These are phyloP conservation scores for Nadsonia commutata DNA, from an alignment of 1,139 yeast species.

Conservation along the genomic window DNA sequence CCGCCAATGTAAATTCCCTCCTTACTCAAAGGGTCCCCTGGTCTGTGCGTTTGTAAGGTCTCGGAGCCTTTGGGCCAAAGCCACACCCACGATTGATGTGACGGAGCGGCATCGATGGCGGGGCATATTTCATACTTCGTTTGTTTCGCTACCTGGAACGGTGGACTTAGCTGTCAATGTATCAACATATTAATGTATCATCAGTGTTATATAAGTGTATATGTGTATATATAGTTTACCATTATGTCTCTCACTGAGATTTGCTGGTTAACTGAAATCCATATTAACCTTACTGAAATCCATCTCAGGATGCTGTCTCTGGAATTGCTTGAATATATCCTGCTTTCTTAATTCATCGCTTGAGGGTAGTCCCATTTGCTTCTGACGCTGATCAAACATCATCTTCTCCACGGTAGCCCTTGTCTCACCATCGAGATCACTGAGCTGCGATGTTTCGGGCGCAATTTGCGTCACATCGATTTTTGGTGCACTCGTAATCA, in stretches of 20 bases:
- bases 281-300: constrained; percentile 22
- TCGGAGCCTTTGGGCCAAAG: no score
- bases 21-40: no score
- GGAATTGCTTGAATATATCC: constrained; percentile 25
- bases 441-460: constrained; percentile 28
- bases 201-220: no score
- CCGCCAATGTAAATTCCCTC: no score
- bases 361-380: constrained; percentile 24
- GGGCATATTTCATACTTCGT: no score
- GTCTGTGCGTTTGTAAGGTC: no score
- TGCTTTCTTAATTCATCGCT: constrained; percentile 26
- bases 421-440: constrained; percentile 30
- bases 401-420: constrained; percentile 32
- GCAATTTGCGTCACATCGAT: constrained; percentile 27
- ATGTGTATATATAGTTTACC: constrained; percentile 1
- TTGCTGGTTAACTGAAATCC: no score
- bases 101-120: no score
- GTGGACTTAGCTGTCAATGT: no score
- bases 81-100: no score
- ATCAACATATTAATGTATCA: no score
- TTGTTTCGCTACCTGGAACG: no score
- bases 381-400: constrained; percentile 33
- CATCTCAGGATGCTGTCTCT: constrained; percentile 30
- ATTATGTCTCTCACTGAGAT: constrained; percentile 2
- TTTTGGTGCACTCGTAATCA: constrained; percentile 28